Evolutionary conservation across 176 grass and related monocot genomes (phyloP).

Genomic region (Raddia distichophylla): DNA sequence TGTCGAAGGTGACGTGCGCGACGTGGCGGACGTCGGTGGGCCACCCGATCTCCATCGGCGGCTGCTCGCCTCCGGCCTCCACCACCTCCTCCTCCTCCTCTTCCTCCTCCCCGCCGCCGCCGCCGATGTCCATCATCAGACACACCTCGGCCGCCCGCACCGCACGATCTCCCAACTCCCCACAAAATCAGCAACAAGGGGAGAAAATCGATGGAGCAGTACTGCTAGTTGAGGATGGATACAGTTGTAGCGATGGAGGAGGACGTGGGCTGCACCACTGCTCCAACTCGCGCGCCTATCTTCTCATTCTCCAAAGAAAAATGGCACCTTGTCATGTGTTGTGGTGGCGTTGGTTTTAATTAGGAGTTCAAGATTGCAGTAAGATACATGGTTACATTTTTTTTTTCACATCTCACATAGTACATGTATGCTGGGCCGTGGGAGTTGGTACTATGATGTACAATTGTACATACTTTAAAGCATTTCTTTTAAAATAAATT

Average conservation of each 20-base stretch:
- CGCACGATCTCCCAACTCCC: not conserved
- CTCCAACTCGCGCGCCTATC: slow-evolving; percentile 28
- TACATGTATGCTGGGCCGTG: not conserved
- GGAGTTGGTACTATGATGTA: too few relatives aligned
- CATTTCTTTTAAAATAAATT: too few relatives aligned
- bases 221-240: not conserved
- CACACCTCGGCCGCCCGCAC: not conserved
- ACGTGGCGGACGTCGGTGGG: slow-evolving; percentile 81
- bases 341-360: not conserved
- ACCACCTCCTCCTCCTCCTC: slow-evolving; percentile 25
- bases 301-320: not conserved
- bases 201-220: not conserved
- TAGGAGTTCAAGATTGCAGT: not conserved
- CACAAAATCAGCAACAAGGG: not conserved
- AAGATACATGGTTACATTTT: not conserved
- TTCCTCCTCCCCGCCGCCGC: slow-evolving; percentile 17
- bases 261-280: slow-evolving; percentile 50
- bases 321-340: not conserved
- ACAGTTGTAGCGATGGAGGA: not conserved
- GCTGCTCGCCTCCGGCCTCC: slow-evolving; percentile 1
- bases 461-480: too few relatives aligned
- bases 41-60: slow-evolving; percentile 73
- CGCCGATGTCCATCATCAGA: not conserved
- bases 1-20: slow-evolving; percentile 88
- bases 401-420: not conserved